phyloP scores from a whole-genome alignment of 2,329 filamentous ascomycete genomes.

The Fusarium sulawesiense region DNA sequence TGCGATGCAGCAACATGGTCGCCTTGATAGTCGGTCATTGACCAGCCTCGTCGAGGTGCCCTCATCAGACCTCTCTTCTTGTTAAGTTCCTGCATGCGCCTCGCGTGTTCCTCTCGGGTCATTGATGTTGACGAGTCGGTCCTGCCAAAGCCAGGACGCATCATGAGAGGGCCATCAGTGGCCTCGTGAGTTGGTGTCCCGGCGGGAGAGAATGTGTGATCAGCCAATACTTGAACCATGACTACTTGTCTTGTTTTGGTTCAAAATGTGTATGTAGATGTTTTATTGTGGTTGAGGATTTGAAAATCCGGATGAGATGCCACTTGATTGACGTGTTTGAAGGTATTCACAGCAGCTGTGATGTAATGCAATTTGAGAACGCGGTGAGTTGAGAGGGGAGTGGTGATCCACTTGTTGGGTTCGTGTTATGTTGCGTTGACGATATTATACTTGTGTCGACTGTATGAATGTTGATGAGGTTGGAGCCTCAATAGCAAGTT shows the following conservation, averaged over 20 bases:
- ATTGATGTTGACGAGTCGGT: slow-evolving; percentile 45
- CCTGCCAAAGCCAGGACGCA: slow-evolving; percentile 40
- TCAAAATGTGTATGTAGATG: background rate
- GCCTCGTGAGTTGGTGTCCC: slow-evolving; percentile 42
- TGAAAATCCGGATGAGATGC: background rate
- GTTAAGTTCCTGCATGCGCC: slow-evolving; percentile 54
- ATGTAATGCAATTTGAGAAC: slow-evolving; percentile 10
- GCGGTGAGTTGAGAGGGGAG: slow-evolving; percentile 15
- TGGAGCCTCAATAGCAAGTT: slow-evolving; percentile 44
- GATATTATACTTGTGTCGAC: slow-evolving; percentile 32
- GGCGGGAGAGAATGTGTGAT: slow-evolving; percentile 45
- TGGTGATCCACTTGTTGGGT: slow-evolving; percentile 7
- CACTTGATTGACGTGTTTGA: slow-evolving; percentile 13
- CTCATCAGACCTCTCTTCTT: slow-evolving; percentile 53
- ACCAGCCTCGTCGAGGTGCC: slow-evolving; percentile 59
- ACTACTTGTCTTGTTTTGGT: slow-evolving; percentile 14
- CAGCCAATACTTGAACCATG: slow-evolving; percentile 51
- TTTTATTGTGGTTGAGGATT: slow-evolving; percentile 1
- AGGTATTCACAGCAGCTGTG: slow-evolving; percentile 4
- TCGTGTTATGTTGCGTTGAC: slow-evolving; percentile 40
- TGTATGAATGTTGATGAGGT: slow-evolving; percentile 30
- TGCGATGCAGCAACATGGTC: slow-evolving; percentile 44
- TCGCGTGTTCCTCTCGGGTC: slow-evolving; percentile 57
- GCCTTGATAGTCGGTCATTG: slow-evolving; percentile 58
- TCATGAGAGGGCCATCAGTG: slow-evolving; percentile 36